Evolutionary conservation across 2,329 filamentous ascomycete species (phyloP).

Genomic region (Colletotrichum acutatum): DNA sequence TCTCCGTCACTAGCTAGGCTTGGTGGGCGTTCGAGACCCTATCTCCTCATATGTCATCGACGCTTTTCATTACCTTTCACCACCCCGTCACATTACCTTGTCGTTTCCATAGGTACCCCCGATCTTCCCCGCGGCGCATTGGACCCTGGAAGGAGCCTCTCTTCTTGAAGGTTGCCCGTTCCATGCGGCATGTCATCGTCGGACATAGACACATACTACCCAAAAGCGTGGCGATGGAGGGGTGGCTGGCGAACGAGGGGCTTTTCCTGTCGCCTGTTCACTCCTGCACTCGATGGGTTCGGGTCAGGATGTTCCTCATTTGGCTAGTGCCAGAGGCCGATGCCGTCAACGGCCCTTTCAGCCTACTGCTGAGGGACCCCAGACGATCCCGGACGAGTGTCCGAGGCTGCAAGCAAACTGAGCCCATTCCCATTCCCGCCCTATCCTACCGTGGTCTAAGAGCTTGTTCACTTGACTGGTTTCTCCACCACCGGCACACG

Average conservation of each 20-base stretch:
- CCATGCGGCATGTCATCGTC: constrained; percentile 27
- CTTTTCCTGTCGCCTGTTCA: constrained; percentile 1
- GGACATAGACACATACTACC: constrained; percentile 33
- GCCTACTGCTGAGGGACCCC: not conserved
- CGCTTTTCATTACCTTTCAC: not conserved
- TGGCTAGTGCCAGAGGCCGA: constrained; percentile 33
- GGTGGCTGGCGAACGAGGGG: constrained; percentile 24
- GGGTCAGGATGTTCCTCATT: constrained; percentile 11
- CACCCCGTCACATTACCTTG: not conserved
- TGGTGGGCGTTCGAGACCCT: not conserved
- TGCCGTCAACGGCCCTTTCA: constrained; percentile 33
- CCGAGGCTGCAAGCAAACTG: constrained; percentile 27
- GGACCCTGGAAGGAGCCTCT: constrained; percentile 24
- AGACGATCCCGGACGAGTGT: constrained; percentile 33
- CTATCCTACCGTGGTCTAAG: not conserved
- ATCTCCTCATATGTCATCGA: not conserved
- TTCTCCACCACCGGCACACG: not conserved
- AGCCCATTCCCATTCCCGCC: constrained; percentile 1
- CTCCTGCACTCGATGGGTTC: constrained; percentile 21
- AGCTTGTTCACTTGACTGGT: not conserved
- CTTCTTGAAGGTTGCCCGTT: constrained; percentile 9
- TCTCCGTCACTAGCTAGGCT: not conserved
- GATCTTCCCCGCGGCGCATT: not conserved
- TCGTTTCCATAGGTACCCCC: not conserved
- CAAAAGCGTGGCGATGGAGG: constrained; percentile 36